Conservation (phyloP, 805 yeast genomes). For the Cyberlindnera misumaiensis region DNA sequence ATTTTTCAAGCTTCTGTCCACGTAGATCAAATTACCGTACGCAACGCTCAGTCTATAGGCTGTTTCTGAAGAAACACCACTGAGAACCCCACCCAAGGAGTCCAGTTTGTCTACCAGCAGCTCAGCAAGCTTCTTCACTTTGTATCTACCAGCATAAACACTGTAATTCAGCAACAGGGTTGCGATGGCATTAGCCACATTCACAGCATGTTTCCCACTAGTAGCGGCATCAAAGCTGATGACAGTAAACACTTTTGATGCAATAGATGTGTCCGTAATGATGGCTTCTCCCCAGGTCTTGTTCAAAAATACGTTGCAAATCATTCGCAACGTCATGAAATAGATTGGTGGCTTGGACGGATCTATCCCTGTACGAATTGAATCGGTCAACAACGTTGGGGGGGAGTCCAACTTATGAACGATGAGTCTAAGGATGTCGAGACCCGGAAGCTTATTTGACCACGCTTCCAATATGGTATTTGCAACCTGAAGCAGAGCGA, state of each 20-base stretch:
- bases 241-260: constrained; percentile 27
- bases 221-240: constrained; percentile 13
- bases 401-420: constrained; percentile 34
- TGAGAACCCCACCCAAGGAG: constrained; percentile 22
- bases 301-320: constrained; percentile 48
- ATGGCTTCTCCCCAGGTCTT: constrained; percentile 40
- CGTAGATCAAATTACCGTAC: constrained; percentile 48
- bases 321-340: constrained; percentile 51
- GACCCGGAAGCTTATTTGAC: constrained; percentile 48
- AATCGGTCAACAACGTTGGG: constrained; percentile 33
- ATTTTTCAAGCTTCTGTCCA: constrained; percentile 23
- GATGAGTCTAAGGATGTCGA: constrained; percentile 52
- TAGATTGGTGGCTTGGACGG: constrained; percentile 22
- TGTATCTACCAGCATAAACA: constrained; percentile 28
- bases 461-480: constrained; percentile 37
- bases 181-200: constrained; percentile 36
- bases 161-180: constrained; percentile 46
- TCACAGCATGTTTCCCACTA: constrained; percentile 16
- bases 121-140: constrained; percentile 24
- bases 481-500: constrained; percentile 30
- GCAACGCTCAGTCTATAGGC: constrained; percentile 59
- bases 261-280: constrained; percentile 35
- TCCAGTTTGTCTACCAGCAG: constrained; percentile 25
- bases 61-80: constrained; percentile 49
- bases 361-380: constrained; percentile 35